A percentile compares a stretch with the other conserved stretches of the same genome.
phyloP scores from a whole-genome alignment of 2,329 filamentous ascomycete genomes.

The Trichoderma guizhouense region DNA sequence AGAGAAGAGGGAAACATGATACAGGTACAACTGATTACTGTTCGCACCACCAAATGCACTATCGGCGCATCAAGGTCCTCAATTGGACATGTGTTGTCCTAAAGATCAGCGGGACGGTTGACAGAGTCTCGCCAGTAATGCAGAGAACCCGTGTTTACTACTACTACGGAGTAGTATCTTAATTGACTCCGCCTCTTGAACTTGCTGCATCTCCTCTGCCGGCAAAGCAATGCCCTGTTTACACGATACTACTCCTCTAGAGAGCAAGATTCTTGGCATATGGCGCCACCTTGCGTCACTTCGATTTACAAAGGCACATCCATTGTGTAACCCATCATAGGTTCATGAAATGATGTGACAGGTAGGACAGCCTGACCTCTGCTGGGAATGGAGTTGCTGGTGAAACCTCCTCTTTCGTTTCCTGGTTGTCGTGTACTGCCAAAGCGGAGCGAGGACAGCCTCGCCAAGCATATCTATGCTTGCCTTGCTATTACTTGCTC shows the following conservation, averaged over 20 bases:
- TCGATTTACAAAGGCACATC: not conserved
- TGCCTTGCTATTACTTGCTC: not conserved
- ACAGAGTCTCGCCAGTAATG: not conserved
- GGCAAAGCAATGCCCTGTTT: not conserved
- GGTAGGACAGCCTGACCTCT: not conserved
- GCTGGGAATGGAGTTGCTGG: not conserved
- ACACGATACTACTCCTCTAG: not conserved
- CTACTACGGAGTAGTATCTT: not conserved
- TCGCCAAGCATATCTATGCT: not conserved
- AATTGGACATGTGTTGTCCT: not conserved
- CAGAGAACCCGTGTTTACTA: not conserved
- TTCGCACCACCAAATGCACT: not conserved
- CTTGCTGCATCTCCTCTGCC: not conserved
- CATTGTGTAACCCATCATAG: not conserved
- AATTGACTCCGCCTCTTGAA: not conserved
- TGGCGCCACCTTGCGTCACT: not conserved
- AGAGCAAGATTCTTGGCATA: not conserved
- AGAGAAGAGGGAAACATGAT: not conserved
- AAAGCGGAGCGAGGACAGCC: not conserved
- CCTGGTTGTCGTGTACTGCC: not conserved
- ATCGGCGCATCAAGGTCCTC: not conserved
- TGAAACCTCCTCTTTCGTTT: not conserved
- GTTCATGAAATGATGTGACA: not conserved
- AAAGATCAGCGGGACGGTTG: not conserved
- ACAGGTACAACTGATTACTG: not conserved